These are phyloP conservation scores for Cubamyces lactineus DNA, from an alignment of 768 basidiomycete species.

Conservation along the genomic window DNA sequence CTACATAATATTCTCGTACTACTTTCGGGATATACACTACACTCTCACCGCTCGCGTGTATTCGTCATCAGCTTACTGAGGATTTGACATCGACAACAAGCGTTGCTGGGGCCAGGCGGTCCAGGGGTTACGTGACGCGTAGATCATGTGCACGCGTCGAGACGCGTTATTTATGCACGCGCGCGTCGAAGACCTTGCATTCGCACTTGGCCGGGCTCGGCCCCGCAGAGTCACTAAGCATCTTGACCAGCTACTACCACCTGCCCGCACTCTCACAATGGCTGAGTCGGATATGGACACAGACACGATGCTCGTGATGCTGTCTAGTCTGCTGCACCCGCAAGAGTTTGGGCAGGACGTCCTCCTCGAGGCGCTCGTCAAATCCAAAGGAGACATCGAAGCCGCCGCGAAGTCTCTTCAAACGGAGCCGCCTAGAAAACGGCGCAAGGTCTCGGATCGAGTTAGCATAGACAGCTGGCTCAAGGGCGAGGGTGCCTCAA, in stretches of 20 bases:
- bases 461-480: slow-evolving; percentile 60
- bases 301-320: slow-evolving; percentile 67
- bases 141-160: slow-evolving; percentile 10
- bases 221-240: not conserved
- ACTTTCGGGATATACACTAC: not conserved
- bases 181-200: not conserved
- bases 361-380: slow-evolving; percentile 62
- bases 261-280: not conserved
- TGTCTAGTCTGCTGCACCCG: slow-evolving; percentile 57
- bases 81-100: not conserved
- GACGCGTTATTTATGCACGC: slow-evolving; percentile 4
- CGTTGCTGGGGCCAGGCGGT: too few species aligned
- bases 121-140: not conserved
- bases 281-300: slow-evolving; percentile 47
- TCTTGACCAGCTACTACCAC: not conserved
- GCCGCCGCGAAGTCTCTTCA: slow-evolving; percentile 50
- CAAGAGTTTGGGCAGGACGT: slow-evolving; percentile 40
- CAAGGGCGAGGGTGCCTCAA: slow-evolving; percentile 12
- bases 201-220: not conserved
- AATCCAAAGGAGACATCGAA: slow-evolving; percentile 58
- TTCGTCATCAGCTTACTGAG: too few species aligned
- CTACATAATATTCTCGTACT: not conserved
- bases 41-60: not conserved
- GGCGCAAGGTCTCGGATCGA: slow-evolving; percentile 47
- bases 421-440: slow-evolving; percentile 38